Base-by-base conservation (phyloP, 495 filamentous ascomycete species). In the Lepraria neglecta region DNA sequence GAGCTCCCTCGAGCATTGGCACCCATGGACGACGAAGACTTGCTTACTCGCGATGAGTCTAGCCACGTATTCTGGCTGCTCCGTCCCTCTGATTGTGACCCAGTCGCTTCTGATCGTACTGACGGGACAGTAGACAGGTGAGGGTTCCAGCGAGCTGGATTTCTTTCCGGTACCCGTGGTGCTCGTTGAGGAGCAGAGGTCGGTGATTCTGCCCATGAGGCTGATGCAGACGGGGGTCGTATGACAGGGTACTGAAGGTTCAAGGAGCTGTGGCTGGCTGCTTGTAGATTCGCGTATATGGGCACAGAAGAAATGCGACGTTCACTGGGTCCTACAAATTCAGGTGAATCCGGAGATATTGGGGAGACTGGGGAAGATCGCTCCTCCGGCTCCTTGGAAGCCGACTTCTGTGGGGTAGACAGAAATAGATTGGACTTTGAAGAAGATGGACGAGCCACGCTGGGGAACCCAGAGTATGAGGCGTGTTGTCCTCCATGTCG, bases 101-200 rank as follows among this genome's bases (percentile, higher is more conserved):
- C 47, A 19, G 76, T 78, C 73, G 83, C 83, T 60, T 85, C 83
- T 24, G 88, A 90, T 56, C 81, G 79, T 35, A 90, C 85, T 17
- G 88, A 90, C 56, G 81, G 79, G 33, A 90, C 86, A 19, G 86
- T 85, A 21, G 88, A 89, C 14, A 91, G 77, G 69, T 88, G 85
- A 66, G 86, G 84, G 70, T 86, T 89, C 82, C 86, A 88, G 74
- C 82, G 82, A 57, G 74, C 73, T 9, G 73, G 73, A 19, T 71
- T 69, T 24, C 70, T 70, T 46, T 78, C 77, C 1, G 69, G 47
- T 67, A 71, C 43, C 70, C 73, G 19, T 64, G 73, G 45, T 64
- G 64, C 63, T 59, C 59, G 45, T 43, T 47, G 55, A 45, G 40
- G 53, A 42, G 54, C 21, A 38, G 42, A 65, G 11, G 69, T 61